Conservation (phyloP, 2,329 filamentous ascomycete genomes). For the Colletotrichum musicola region DNA sequence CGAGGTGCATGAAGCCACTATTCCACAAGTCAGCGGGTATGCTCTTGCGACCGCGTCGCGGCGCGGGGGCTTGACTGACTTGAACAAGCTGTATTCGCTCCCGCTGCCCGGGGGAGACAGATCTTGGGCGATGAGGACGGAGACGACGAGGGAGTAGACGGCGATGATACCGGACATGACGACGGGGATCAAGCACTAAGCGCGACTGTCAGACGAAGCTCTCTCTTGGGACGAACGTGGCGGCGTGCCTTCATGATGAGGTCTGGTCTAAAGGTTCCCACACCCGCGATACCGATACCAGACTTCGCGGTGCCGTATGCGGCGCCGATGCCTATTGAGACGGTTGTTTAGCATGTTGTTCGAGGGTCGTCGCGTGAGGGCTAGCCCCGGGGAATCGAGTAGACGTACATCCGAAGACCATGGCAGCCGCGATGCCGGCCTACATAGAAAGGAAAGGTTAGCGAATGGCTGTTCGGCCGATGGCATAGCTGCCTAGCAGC, state of each 20-base stretch:
- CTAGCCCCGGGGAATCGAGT: slow-evolving; percentile 45
- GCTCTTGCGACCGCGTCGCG: not conserved
- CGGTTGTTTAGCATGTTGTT: slow-evolving; percentile 22
- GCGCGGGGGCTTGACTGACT: slow-evolving; percentile 65
- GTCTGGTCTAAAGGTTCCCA: slow-evolving; percentile 86
- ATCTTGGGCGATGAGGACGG: slow-evolving; percentile 94
- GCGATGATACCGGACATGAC: slow-evolving; percentile 99
- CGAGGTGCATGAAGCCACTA: slow-evolving; percentile 93
- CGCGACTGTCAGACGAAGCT: slow-evolving; percentile 1
- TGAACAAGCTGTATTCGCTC: slow-evolving; percentile 83
- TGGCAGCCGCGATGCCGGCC: slow-evolving; percentile 84
- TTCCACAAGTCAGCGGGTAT: slow-evolving; percentile 38
- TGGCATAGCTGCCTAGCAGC: slow-evolving; percentile 22
- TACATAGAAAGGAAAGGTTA: slow-evolving; percentile 51
- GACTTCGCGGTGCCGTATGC: slow-evolving; percentile 91
- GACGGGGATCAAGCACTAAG: slow-evolving; percentile 83
- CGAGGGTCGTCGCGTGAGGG: slow-evolving; percentile 36
- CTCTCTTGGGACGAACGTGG: not conserved
- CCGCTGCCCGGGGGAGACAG: slow-evolving; percentile 76
- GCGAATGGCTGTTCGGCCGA: slow-evolving; percentile 35
- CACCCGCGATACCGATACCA: slow-evolving; percentile 87
- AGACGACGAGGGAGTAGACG: slow-evolving; percentile 96
- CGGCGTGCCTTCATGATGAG: slow-evolving; percentile 86
- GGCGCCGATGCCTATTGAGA: slow-evolving; percentile 71
- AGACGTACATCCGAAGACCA: slow-evolving; percentile 82